Base-by-base conservation (phyloP, 2,329 filamentous ascomycete species). In the Chaetomiaceae sp. region DNA sequence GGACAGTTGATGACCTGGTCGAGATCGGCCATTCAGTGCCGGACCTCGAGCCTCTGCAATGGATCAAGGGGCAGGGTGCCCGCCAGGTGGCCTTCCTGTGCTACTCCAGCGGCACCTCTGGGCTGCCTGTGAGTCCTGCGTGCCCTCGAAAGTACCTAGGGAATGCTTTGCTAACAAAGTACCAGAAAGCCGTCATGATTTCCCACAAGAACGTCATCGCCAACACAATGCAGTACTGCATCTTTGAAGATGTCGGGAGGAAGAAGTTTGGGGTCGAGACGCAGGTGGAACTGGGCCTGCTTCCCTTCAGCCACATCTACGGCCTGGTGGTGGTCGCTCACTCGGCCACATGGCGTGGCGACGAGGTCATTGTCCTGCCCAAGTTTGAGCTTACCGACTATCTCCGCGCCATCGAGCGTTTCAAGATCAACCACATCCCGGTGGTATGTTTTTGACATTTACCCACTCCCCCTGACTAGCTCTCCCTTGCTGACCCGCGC, bases 231-330 rank as follows among this genome's bases (percentile, higher is more conserved):
- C 86, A 90, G 64, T 74, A 83, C 48, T 63, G 62, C 6, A 63
- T 74, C 0, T 82, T 66, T 48, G 66, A 77, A 45, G 42, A 63
- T 53, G 58, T 70, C 47, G 49, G 65, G n/a, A 65, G 73, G 54
- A 64, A 68, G 55, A 58, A 63, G 27, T 59, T 64, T 4, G 64
- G 63, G 12, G 54, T 76, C 37, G 64, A 65, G 4, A 73, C 67
- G 0, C 69, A 77, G 51, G 66, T 77, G 17, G 70, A 66, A 2
- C 75, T 91, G 0, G 87, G 86, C 5, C 72, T 92, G n/a, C 72
- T 92, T 0, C 87, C 87, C 0, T 81, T 89, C 62, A 90, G 85
- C 58, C 89, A 95, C 62, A 93, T 93, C 56, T 95, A 92, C 65
- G 82, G 81, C 4, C 71, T 93, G 31, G 80, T 89, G 5, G 80